phyloP scores from a whole-genome alignment of 495 filamentous ascomycete genomes.

The Ramalina peruviana region DNA sequence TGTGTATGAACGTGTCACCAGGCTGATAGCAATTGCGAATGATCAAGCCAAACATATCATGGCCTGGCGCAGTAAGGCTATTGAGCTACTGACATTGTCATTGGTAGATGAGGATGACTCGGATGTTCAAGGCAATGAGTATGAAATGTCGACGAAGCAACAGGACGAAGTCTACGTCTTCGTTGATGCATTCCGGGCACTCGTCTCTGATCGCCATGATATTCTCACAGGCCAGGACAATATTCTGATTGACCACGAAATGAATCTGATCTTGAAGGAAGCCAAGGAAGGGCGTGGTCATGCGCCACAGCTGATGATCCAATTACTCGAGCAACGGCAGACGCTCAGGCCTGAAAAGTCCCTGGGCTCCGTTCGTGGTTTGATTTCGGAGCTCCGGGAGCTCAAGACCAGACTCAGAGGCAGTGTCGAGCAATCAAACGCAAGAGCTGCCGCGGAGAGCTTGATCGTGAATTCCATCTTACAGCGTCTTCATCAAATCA shows the following conservation, averaged over 20 bases:
- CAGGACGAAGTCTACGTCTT: constrained; percentile 81
- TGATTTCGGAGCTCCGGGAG: constrained; percentile 54
- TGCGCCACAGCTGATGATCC: constrained; percentile 51
- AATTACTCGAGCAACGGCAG: constrained; percentile 43
- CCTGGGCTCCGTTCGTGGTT: constrained; percentile 50
- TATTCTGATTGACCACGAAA: constrained; percentile 66
- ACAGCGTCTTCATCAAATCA: constrained; percentile 42
- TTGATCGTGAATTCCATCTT: constrained; percentile 43
- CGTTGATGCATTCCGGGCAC: constrained; percentile 57
- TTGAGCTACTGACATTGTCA: constrained; percentile 52
- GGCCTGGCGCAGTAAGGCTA: constrained; percentile 57
- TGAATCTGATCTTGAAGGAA: constrained; percentile 38
- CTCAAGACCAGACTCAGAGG: constrained; percentile 47
- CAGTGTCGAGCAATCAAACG: constrained; percentile 43
- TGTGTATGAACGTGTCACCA: constrained; percentile 41
- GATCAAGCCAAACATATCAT: constrained; percentile 52
- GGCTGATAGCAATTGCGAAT: constrained; percentile 44
- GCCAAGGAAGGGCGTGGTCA: constrained; percentile 53
- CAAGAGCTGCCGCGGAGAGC: constrained; percentile 51
- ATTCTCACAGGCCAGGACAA: constrained; percentile 62
- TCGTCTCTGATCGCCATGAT: constrained; percentile 66
- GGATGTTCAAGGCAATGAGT: constrained; percentile 77
- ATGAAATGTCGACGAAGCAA: constrained; percentile 69
- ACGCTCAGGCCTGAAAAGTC: constrained; percentile 41
- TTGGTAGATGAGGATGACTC: constrained; percentile 72